A percentile compares a stretch with the other conserved stretches of the same genome.
Evolutionary conservation across 2,329 filamentous ascomycete species (phyloP).

Genomic region (Talaromyces sp.): DNA sequence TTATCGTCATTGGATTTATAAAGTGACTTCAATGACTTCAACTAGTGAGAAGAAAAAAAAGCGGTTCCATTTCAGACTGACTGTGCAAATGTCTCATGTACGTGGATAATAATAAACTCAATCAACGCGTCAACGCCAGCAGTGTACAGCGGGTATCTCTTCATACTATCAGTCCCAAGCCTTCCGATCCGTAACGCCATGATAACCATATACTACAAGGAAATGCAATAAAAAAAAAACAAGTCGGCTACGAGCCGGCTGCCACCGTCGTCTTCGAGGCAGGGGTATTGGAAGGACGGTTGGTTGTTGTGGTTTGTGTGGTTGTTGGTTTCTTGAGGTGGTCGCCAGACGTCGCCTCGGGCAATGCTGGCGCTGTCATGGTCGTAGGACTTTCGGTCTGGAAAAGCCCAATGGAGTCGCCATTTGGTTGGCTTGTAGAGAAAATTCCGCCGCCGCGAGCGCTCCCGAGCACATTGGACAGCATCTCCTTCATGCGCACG

Average conservation of each 20-base stretch:
- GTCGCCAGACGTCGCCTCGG: constrained; percentile 20
- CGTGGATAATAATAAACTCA: background rate
- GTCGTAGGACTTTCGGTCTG: constrained; percentile 24
- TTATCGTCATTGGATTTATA: too few species aligned
- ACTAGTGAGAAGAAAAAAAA: too few species aligned
- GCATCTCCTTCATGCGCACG: constrained; percentile 61
- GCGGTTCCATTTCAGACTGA: too few species aligned
- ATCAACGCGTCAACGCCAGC: background rate
- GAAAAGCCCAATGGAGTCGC: constrained; percentile 30
- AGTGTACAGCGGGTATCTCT: constrained; percentile 2
- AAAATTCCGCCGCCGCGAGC: constrained; percentile 44
- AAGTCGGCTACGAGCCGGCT: constrained; percentile 11
- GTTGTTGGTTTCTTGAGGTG: constrained; percentile 20
- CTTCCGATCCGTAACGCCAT: background rate
- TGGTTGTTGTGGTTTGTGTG: constrained; percentile 6
- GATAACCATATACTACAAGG: background rate
- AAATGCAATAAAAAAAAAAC: background rate
- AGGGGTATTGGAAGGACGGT: constrained; percentile 7
- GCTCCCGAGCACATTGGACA: constrained; percentile 55
- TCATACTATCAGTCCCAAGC: background rate
- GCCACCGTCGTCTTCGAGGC: constrained; percentile 19
- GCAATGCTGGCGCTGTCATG: constrained; percentile 19
- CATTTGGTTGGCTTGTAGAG: constrained; percentile 29
- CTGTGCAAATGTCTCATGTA: background rate
- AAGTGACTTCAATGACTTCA: too few species aligned